phyloP scores from a whole-genome alignment of 176 grass and related monocot species.

The Rhynchospora breviuscula region DNA sequence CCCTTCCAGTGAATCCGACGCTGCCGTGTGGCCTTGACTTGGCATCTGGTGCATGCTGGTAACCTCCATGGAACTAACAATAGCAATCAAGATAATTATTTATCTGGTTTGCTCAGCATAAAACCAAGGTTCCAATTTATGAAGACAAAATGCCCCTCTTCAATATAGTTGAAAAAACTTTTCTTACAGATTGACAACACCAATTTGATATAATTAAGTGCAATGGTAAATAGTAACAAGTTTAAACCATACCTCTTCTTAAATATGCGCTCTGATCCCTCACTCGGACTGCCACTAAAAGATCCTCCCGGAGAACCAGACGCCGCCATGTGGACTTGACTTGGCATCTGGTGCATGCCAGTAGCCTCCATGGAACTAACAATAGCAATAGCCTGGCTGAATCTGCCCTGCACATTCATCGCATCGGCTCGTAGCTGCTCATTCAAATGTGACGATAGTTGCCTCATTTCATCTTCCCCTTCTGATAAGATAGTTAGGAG shows the following conservation, averaged over 20 bases:
- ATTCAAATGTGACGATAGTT: slow-evolving; percentile 20
- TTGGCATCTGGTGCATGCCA: not conserved
- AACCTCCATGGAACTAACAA: too few species aligned
- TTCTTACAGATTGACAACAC: not conserved
- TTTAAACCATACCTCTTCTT: slow-evolving; percentile 19
- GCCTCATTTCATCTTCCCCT: slow-evolving; percentile 48
- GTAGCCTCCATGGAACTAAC: slow-evolving; percentile 42
- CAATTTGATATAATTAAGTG: not conserved
- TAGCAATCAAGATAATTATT: not conserved
- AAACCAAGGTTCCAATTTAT: not conserved
- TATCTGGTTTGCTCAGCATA: not conserved
- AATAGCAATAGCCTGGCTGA: slow-evolving; percentile 32
- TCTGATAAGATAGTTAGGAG: slow-evolving; percentile 44
- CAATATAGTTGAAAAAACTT: not conserved
- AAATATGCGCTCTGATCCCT: slow-evolving; percentile 11
- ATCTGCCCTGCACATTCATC: slow-evolving; percentile 16
- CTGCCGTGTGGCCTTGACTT: not conserved
- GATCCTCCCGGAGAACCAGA: slow-evolving; percentile 50
- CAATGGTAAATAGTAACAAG: too few species aligned
- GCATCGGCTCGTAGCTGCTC: slow-evolving; percentile 2
- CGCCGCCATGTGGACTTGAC: not conserved
- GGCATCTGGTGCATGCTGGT: not conserved
- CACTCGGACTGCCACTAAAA: slow-evolving; percentile 38
- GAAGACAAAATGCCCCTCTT: not conserved
- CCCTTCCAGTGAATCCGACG: slow-evolving; percentile 41